Base-by-base conservation (phyloP, 768 basidiomycete genomes). In the Tulasnella sp. region DNA sequence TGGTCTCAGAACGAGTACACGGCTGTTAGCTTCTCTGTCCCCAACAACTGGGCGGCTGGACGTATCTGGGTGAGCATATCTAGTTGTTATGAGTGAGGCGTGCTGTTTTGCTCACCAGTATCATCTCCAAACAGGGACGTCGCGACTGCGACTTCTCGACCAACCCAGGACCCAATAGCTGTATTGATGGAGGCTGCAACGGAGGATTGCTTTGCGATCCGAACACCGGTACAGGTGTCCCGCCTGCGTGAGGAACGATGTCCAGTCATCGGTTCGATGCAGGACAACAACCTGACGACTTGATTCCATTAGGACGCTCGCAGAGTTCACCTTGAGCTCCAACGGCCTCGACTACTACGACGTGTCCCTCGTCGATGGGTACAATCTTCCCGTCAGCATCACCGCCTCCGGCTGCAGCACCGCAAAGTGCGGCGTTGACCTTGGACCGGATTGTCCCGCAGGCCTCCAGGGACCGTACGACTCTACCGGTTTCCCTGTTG, bases 1-100 rank as follows among this genome's bases (percentile, higher is more conserved):
- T 67, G 65, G 64, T 19, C 42, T 11, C 65, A 64, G 0, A 49
- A 57, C 29, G 38, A 60, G 17, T 59, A 59, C n/a, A n/a, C 55
- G 34, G 5, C 30, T 11, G 44, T 82, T 67, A 65, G 65, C 30
- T 81, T 85, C 30, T 82, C 82, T 11, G 75, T n/a, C n/a, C n/a
- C n/a, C n/a, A n/a, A n/a, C n/a, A n/a, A n/a, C n/a, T n/a, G n/a
- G n/a, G n/a, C n/a, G 29, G 70, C 83, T 1, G 84, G 81, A 22
- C 76, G 84, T 52, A 83, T 81, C 57, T 75, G 84, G 86, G 83
- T 76, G 53, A 10, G 60, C 50, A 4, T 30, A 24, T 11, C 21
- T 15, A 48, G 27, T n/a, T 34, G 15, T n/a, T 44, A 1, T 2
- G 3, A 4, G 31, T 42, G 4, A 2, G 21, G 4, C 7, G 4